phyloP scores from a whole-genome alignment of 2,329 filamentous ascomycete genomes.

The Amauroascus niger region DNA sequence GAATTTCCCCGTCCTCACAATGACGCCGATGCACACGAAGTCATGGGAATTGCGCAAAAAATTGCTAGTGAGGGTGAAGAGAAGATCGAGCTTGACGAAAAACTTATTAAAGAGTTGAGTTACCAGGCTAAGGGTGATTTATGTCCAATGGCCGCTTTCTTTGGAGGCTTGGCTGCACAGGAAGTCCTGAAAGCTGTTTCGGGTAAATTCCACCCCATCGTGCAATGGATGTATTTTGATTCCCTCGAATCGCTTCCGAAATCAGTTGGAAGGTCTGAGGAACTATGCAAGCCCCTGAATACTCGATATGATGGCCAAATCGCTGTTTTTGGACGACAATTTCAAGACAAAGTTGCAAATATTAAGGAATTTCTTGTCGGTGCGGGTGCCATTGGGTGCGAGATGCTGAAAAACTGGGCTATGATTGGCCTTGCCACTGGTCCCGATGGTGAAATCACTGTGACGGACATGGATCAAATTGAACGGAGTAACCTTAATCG shows the following conservation, averaged over 20 bases:
- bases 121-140: constrained; percentile 90
- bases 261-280: constrained; percentile 64
- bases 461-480: constrained; percentile 97
- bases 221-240: constrained; percentile 96
- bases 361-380: constrained; percentile 89
- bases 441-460: constrained; percentile 74
- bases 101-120: constrained; percentile 82
- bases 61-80: constrained; percentile 59
- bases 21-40: constrained; percentile 67
- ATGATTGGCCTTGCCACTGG: constrained; percentile 94
- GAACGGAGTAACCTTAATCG: constrained; percentile 98
- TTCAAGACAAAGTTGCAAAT: constrained; percentile 86
- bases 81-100: constrained; percentile 78
- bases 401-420: constrained; percentile 99
- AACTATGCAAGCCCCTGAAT: constrained; percentile 74
- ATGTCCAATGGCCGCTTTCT: constrained; percentile 86
- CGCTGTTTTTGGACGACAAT: constrained; percentile 87
- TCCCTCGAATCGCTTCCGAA: constrained; percentile 89
- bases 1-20: constrained; percentile 75
- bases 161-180: constrained; percentile 85
- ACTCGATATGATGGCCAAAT: constrained; percentile 95
- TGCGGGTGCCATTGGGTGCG: constrained; percentile 92
- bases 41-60: constrained; percentile 64
- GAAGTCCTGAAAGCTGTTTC: constrained; percentile 95
- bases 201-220: constrained; percentile 92